Evolutionary conservation across 2,329 filamentous ascomycete species (phyloP), one percentile per base, ranked within the genome.

Genomic region (Xylariaceae sp.): DNA sequence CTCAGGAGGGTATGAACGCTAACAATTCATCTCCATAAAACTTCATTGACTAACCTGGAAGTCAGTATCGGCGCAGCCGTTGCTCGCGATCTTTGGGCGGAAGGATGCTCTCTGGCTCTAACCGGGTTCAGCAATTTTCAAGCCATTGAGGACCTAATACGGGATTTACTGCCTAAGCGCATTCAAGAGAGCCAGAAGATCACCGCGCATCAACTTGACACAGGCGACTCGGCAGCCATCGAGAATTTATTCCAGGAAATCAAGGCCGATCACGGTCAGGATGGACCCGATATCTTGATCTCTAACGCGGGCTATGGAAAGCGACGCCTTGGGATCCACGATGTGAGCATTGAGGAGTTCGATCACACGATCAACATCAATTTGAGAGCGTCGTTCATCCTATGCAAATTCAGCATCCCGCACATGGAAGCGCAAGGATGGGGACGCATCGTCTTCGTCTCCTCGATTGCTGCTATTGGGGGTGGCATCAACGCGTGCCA

Each of bases 301-400:
- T 82, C 81, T 8, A 89, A 89, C 66, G 87, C 87, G 1, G 86
- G 86, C 0, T 80, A 86, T 64, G 86, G 85, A 47, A 85, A 84
- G 67, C 77, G 84, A n/a, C 81, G 86, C 58, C 73, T 74, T 2
- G 70, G 75, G 52, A 77, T 84, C 52, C 75, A 78, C 67, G 84
- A 87, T 59, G 87, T 88, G 61, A 76, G 79, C 5, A 70, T 87
- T 23, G 82, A 84, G 55, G 84, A 88, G 68, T 88, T 86, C 68
- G 85, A 88, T 67, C 75, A 82, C 66, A 87, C 82, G 3, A 73
- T 87, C 51, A 80, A 78, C 59, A 78, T 88, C 59, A 88, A 88
- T 68, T 74, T 87, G 48, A 77, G 83, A 41, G 82, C 85, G 4
- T 80, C 82, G 0, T 88, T 88, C 66, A 75, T 88, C 44, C 76